These are phyloP conservation scores for Chrysoporthe austroafricana DNA, from an alignment of 2,329 filamentous ascomycete genomes.

Conservation along the genomic window DNA sequence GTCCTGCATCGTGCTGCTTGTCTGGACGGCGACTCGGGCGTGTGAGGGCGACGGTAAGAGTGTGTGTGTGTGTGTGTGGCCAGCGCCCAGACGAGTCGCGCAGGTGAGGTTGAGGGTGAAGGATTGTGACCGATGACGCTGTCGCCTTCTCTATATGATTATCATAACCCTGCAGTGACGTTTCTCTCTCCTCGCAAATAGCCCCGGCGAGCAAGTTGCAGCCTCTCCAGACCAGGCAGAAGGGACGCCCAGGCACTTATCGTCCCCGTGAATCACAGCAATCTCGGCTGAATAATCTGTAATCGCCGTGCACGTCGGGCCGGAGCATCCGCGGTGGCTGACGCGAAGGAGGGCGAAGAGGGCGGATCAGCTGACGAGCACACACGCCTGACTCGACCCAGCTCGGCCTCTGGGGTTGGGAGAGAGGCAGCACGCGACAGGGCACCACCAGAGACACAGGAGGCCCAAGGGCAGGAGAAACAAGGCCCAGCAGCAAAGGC, in stretches of 20 bases:
- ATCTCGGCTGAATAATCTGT: constrained; percentile 9
- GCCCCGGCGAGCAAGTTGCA: background rate
- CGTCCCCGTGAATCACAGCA: background rate
- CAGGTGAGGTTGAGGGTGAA: background rate
- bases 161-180: background rate
- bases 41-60: background rate
- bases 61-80: background rate
- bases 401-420: too few species aligned
- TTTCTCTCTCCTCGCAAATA: background rate
- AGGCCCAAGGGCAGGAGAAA: background rate
- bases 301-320: constrained; percentile 10
- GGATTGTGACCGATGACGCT: constrained; percentile 20
- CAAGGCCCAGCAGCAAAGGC: background rate
- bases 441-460: background rate
- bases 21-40: background rate
- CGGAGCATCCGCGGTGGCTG: constrained; percentile 2
- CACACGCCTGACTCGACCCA: background rate
- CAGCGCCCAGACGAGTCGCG: background rate
- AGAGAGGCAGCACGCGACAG: too few species aligned
- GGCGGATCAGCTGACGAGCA: background rate
- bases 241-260: background rate
- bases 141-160: constrained; percentile 24
- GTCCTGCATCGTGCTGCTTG: constrained; percentile 34
- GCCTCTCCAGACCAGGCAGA: background rate
- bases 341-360: background rate